Evolutionary conservation across 192 early-diverging fungal genomes (phyloP), one percentile per base, ranked within the genome.

Genomic region (Kappamyces sp.): DNA sequence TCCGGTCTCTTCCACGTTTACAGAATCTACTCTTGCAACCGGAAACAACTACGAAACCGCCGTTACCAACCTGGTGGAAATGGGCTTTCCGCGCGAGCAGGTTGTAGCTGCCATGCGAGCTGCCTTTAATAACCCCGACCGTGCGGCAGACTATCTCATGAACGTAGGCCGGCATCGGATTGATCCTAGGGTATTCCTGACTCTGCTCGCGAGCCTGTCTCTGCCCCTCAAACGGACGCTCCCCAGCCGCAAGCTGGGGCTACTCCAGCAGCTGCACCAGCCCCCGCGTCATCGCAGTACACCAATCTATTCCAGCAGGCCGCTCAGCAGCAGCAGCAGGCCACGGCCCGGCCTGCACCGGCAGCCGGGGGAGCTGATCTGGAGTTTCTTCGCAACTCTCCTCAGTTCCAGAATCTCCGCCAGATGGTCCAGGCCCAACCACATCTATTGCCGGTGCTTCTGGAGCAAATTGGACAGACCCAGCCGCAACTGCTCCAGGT

Each of bases 91-190:
- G 53, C 81, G 89, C 43, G 87, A 89, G 12, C 83, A 96, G 64
- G 89, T 91, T 49, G 79, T 87, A 41, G 67, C 69, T 51, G 95
- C 95, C 6, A 93, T 98, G 87, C 86, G 93, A 47, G 95, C 95
- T 4, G 93, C 91, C 62, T 97, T 88, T 66, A 96, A 95, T 69
- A 98, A 98, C 69, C 92, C 95, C 1, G 93, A 97, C 70, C 80
- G 95, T 58, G 95, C 95, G 31, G 93, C 89, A 6, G 95, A 98
- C 71, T 98, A 97, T 65, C 74, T 98, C 49, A 83, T 95, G 64
- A 97, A 67, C 50, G 89, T 91, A 77, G 40, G 75, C 55, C 34
- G 12, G 15, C 49, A 15, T 38, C 36, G 2, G 2, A 2, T 52
- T 63, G 35, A 63, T 40, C 61, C 13, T 62, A 90, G 89, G 89